Base-by-base conservation (phyloP, 2,329 filamentous ascomycete species). In the Triangularia verruculosa region DNA sequence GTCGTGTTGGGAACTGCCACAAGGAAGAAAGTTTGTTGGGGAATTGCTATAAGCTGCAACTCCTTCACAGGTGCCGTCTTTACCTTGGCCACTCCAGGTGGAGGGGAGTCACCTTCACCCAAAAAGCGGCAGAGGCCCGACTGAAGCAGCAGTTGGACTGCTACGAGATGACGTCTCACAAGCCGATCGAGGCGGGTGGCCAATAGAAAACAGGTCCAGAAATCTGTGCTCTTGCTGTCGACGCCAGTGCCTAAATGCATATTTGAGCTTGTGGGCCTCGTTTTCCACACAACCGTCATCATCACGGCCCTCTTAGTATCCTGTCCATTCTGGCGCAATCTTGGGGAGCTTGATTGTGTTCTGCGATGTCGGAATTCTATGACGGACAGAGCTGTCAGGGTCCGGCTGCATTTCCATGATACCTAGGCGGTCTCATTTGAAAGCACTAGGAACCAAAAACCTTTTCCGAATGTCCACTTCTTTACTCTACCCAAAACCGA, bases 151-250 rank as follows among this genome's bases (percentile, higher is more conserved):
- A 43, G 34, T 30, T 30, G 43, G 24, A 11, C 34, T 47, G 39
- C 43, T 56, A 63, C 39, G 56, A 63, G 61, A 63, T 63, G 61
- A 63, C 61, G 61, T 63, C 61, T 58, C 61, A 63, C 61, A 54
- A 54, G 47, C 43, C 47, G 56, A 63, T 63, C 56, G 56, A 55
- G 57, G 34, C 27, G 17, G 30, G 30, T 34, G 53, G 52, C 53
- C 24, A 47, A 47, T 47, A 4, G 39, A 20, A 47, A 20, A 8
- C 7, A 47, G 39, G 39, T 12, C 12, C 11, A 47, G 39, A 12
- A 22, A 47, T 47, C 6, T 47, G 39, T 47, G 39, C 39, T 47
- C 17, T 47, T 20, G 20, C 39, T 47, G 5, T 47, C 7, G n/a
- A 47, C 13, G 39, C 39, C n/a, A 47, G 39, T 47, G 39, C 39